Evolutionary conservation across 106 monocot genomes (phyloP).

Genomic region (Phalaenopsis equestris): DNA sequence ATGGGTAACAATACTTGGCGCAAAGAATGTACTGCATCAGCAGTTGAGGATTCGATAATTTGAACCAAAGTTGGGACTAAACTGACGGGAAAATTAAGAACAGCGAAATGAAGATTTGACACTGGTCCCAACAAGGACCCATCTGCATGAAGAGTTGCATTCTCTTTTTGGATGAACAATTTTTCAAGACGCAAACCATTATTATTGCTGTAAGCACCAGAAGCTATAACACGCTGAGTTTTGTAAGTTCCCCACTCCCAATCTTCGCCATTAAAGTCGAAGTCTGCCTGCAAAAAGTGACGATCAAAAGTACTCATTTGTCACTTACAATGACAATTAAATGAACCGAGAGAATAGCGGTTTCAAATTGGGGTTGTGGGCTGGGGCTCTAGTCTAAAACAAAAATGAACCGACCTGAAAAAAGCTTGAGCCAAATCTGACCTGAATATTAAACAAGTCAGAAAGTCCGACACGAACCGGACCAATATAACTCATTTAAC

Average conservation of each 20-base stretch:
- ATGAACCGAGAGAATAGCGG: not conserved
- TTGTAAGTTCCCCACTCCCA: slow-evolving; percentile 98
- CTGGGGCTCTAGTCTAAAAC: too few species aligned
- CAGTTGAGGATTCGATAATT: slow-evolving; percentile 68
- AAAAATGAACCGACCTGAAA: too few species aligned
- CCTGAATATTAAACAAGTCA: too few species aligned
- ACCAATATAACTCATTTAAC: too few species aligned
- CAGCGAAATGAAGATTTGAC: slow-evolving; percentile 98
- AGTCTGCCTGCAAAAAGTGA: slow-evolving; percentile 61
- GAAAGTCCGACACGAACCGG: too few species aligned
- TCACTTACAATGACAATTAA: not conserved
- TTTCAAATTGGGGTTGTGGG: too few species aligned
- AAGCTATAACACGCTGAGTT: slow-evolving; percentile 67
- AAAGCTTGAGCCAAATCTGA: too few species aligned
- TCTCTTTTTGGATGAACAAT: slow-evolving; percentile 92
- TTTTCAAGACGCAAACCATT: slow-evolving; percentile 88
- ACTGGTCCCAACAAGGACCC: slow-evolving; percentile 79
- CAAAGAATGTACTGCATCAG: slow-evolving; percentile 61
- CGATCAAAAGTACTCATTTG: not conserved
- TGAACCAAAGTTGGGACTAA: slow-evolving; percentile 87
- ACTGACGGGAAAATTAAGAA: slow-evolving; percentile 90
- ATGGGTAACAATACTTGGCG: slow-evolving; percentile 75
- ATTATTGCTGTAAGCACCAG: slow-evolving; percentile 87
- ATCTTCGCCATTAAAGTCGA: slow-evolving; percentile 95
- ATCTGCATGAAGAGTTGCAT: slow-evolving; percentile 99